Evolutionary conservation across 371 early-diverging fungal species (phyloP), one percentile per base, ranked within the genome.

Genomic region (Syncephalastrum contaminatum): DNA sequence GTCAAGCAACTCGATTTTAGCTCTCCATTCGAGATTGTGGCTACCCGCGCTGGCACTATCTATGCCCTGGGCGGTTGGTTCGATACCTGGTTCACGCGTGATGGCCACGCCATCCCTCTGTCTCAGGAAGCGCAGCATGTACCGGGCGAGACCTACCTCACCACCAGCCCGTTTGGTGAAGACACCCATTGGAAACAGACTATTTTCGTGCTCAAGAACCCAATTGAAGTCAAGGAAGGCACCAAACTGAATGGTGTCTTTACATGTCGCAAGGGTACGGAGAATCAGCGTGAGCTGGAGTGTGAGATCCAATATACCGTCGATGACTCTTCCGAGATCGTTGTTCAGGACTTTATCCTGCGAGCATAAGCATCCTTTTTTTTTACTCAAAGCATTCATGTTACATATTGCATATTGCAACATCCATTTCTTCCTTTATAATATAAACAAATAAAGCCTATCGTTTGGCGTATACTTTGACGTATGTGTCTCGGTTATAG

Each of bases 11-110:
- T 86, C 13, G 82, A 86, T 50, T 86, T 86, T 44, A 64, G 69
- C 4, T 61, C 72, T 4, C 77, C 78, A 4, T 92, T 92, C 66
- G 73, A 84, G 41, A 58, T 92, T 27, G 70, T 61, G 42, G 73
- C 83, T 27, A 58, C 55, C 14, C 66, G 85, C 14, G 80, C 85
- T 60, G 89, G 88, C 54, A 75, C 71, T 41, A 63, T 92, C 15
- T 83, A 88, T 62, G 92, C 89, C 0, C 84, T 94, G 64, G 81
- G 89, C 43, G 85, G 85, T 44, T 94, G 90, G 83, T 94, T 94
- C 67, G 94, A 92, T 70, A 91, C 89, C 40, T 80, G 81, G 77
- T 92, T 94, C 65, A 84, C 87, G 15, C 76, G 89, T 48, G 88
- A 89, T 45, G 82, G 82, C 19, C 70, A 73, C 51, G 63, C 66